phyloP scores from a whole-genome alignment of 306 rosid genomes.

The Oemleria cerasiformis region DNA sequence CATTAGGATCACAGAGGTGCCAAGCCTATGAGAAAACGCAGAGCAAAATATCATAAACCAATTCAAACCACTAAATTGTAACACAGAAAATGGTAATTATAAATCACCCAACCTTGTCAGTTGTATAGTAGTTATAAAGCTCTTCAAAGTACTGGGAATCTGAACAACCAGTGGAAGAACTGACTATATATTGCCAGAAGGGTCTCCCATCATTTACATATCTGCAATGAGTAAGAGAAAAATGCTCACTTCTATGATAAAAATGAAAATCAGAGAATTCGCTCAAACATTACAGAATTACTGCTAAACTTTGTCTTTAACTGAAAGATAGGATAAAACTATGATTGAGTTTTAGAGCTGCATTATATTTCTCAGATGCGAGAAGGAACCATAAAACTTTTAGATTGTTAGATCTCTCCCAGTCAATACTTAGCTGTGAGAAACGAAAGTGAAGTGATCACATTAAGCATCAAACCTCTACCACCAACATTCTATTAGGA shows the following conservation, averaged over 20 bases:
- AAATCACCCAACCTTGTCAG: constrained; percentile 64
- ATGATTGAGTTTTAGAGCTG: not conserved
- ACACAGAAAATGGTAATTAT: constrained; percentile 4
- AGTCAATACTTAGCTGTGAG: not conserved
- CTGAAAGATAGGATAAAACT: not conserved
- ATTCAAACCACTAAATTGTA: not conserved
- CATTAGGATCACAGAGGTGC: constrained; percentile 91
- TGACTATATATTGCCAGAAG: constrained; percentile 95
- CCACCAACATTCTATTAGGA: not conserved
- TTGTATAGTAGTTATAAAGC: constrained; percentile 73
- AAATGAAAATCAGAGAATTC: not conserved
- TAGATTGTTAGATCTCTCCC: not conserved
- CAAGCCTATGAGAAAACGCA: constrained; percentile 62
- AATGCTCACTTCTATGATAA: not conserved
- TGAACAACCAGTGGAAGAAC: constrained; percentile 85
- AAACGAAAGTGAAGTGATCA: not conserved
- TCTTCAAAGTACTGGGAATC: constrained; percentile 97
- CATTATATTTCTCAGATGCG: not conserved
- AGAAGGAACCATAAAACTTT: not conserved
- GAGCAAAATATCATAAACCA: constrained; percentile 13
- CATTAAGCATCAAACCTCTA: not conserved
- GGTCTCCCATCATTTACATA: constrained; percentile 94
- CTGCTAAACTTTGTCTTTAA: not conserved
- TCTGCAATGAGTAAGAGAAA: constrained; percentile 42
- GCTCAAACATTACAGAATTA: constrained; percentile 5